Evolutionary conservation across 202 grass and related monocot genomes (phyloP).

Genomic region (Cymbopogon flexuosus): DNA sequence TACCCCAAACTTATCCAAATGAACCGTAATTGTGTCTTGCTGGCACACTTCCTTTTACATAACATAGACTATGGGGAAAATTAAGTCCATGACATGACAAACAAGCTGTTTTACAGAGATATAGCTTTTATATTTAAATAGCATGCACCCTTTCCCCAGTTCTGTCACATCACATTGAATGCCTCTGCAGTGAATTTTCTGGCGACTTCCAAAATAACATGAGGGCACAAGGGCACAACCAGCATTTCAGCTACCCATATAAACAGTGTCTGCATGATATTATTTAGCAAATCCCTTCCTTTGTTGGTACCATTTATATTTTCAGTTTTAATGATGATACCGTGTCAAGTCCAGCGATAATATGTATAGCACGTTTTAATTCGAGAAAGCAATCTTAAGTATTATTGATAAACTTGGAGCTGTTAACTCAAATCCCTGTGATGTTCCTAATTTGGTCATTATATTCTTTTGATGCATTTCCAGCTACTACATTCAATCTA

Average conservation of each 20-base stretch:
- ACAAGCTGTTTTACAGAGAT: background rate
- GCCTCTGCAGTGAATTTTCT: background rate
- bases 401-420: constrained; percentile 12
- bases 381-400: background rate
- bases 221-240: background rate
- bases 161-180: background rate
- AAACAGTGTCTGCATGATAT: background rate
- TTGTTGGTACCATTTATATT: background rate
- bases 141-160: background rate
- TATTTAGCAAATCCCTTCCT: background rate
- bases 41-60: background rate
- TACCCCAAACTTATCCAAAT: background rate
- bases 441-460: background rate
- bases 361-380: background rate
- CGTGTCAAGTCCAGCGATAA: background rate
- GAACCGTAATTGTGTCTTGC: background rate
- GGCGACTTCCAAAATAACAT: background rate
- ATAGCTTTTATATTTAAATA: background rate
- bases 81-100: background rate
- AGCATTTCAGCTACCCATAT: background rate
- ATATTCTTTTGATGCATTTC: constrained; percentile 21
- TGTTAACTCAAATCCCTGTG: background rate
- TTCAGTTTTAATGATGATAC: background rate
- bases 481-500: background rate
- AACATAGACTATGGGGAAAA: background rate